Conservation (phyloP, 169 alveolate species). For the Eimeria praecox region DNA sequence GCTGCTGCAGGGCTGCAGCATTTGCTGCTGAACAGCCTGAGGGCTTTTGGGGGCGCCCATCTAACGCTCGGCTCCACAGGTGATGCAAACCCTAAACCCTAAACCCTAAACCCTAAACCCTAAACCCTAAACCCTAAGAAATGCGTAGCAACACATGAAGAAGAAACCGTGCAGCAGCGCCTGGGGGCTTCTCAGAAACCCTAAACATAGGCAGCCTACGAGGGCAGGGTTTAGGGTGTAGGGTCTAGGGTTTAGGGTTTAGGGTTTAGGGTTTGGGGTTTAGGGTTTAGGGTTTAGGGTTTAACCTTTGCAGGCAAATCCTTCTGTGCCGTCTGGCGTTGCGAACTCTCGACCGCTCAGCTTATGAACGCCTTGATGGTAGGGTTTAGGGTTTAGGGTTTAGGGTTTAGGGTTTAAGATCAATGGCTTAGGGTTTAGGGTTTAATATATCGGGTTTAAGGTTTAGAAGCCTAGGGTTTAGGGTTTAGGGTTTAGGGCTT, state of each 20-base stretch:
- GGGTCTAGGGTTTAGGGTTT: too few relatives aligned
- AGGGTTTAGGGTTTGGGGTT: too few relatives aligned
- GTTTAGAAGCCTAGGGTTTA: not conserved
- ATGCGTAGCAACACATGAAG: too few relatives aligned
- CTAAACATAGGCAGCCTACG: too few relatives aligned
- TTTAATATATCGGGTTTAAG: not conserved
- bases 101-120: constrained; percentile 10
- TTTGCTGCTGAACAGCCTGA: constrained; percentile 48
- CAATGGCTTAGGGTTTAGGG: not conserved
- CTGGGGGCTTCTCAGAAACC: too few relatives aligned
- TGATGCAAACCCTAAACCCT: constrained; percentile 25
- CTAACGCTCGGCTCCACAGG: constrained; percentile 46
- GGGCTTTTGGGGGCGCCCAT: constrained; percentile 2
- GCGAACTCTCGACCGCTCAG: not conserved
- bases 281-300: constrained; percentile 32
- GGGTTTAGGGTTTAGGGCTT: constrained; percentile 7
- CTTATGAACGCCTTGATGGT: not conserved
- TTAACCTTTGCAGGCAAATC: not conserved
- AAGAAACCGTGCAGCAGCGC: too few relatives aligned
- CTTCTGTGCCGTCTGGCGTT: constrained; percentile 49
- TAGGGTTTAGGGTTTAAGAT: not conserved
- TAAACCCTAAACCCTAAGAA: too few relatives aligned
- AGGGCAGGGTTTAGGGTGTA: too few relatives aligned
- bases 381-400: constrained; percentile 38
- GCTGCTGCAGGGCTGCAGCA: constrained; percentile 34